A percentile compares a stretch with the other conserved stretches of the same genome.
phyloP scores from a whole-genome alignment of 2,329 filamentous ascomycete genomes.

The Hypomyces rosellus region DNA sequence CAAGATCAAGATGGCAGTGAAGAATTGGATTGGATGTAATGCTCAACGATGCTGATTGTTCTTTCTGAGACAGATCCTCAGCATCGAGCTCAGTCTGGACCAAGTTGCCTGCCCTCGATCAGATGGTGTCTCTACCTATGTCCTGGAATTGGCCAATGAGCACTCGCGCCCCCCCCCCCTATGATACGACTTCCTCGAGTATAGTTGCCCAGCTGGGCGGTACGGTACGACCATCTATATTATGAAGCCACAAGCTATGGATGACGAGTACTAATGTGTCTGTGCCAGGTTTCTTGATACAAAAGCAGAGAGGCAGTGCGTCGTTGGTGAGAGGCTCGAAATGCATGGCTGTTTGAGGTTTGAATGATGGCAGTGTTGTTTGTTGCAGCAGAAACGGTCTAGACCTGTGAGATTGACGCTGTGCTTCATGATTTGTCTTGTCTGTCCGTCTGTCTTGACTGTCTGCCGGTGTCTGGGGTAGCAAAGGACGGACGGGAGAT shows the following conservation, averaged over 20 bases:
- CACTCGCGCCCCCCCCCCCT: background rate
- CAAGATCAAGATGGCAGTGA: background rate
- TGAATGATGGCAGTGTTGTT: no score
- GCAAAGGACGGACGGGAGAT: no score
- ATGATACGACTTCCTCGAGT: slow-evolving; percentile 1
- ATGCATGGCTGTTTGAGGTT: no score
- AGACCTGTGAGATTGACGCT: no score
- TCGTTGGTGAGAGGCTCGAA: no score
- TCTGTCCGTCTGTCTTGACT: no score
- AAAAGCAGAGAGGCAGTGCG: no score
- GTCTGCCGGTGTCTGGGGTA: no score
- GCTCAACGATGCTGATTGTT: background rate
- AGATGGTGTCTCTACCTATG: background rate
- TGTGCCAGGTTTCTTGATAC: background rate
- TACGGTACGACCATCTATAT: no score
- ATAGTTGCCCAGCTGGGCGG: background rate
- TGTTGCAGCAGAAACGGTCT: no score
- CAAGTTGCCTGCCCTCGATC: background rate
- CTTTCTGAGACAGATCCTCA: background rate
- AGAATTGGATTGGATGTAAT: background rate
- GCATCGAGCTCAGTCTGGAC: background rate
- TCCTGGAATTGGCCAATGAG: no score
- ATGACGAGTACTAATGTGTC: background rate
- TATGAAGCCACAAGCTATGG: slow-evolving; percentile 1
- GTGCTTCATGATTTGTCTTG: no score